These are phyloP conservation scores for Artomyces pyxidatus DNA, from an alignment of 768 basidiomycete species.

Conservation along the genomic window DNA sequence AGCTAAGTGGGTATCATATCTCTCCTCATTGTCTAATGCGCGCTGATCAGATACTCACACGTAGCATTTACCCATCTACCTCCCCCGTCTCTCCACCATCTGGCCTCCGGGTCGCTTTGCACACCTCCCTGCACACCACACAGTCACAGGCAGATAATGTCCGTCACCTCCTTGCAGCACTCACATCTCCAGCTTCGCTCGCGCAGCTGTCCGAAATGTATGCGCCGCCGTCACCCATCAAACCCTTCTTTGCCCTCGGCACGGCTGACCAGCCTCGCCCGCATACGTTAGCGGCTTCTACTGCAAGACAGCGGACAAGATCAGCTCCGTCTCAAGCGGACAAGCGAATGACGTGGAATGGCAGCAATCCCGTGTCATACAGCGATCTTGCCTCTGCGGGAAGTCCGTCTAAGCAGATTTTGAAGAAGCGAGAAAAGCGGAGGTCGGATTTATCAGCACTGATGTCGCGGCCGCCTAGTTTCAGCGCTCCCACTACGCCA, in stretches of 20 bases:
- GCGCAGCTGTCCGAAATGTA: conserved; percentile 84
- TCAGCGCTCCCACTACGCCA: conserved; percentile 36
- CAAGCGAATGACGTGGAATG: conserved; percentile 75
- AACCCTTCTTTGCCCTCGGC: conserved; percentile 22
- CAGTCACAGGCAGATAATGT: conserved; percentile 79
- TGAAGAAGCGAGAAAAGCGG: conserved; percentile 42
- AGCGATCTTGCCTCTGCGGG: conserved; percentile 39
- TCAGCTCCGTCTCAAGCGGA: conserved; percentile 22
- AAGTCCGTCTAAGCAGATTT: conserved; percentile 35
- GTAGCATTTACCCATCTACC: conserved; percentile 31
- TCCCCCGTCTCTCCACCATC: conserved; percentile 44
- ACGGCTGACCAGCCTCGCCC: conserved; percentile 31
- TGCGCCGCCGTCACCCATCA: conserved; percentile 61
- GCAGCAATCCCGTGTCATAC: conserved; percentile 34
- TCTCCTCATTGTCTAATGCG: background rate
- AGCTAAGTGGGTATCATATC: conserved; percentile 37
- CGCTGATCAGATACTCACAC: conserved; percentile 9
- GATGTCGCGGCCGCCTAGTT: conserved; percentile 25
- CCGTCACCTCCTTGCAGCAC: conserved; percentile 67
- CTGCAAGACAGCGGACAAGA: conserved; percentile 17
- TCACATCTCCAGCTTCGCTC: conserved; percentile 64
- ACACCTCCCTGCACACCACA: conserved; percentile 66
- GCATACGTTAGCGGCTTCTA: conserved; percentile 29
- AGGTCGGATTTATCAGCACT: conserved; percentile 47
- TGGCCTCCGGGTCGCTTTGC: conserved; percentile 59